These are phyloP conservation scores for Phytophthora chlamydospora DNA, from an alignment of 352 stramenopile species.

Conservation along the genomic window DNA sequence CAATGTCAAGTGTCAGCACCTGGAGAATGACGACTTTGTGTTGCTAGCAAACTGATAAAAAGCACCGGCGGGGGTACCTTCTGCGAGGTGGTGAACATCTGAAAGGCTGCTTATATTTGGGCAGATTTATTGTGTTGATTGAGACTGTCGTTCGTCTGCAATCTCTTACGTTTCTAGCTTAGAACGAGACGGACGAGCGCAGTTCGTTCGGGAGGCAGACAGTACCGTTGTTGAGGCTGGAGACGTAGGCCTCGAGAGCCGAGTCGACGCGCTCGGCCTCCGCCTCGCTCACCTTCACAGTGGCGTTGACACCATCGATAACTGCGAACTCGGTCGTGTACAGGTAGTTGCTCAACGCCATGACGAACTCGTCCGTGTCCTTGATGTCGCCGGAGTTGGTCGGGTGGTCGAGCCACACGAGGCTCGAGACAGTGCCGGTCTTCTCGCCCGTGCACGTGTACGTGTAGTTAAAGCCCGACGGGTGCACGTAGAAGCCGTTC, in stretches of 20 bases:
- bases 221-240: conserved; percentile 16
- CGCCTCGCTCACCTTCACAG: conserved; percentile 46
- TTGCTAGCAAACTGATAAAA: too few species aligned
- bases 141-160: conserved; percentile 8
- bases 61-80: too few species aligned
- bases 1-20: too few species aligned
- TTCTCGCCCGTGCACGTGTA: conserved; percentile 59
- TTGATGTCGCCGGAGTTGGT: conserved; percentile 50
- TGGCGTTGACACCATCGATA: conserved; percentile 41
- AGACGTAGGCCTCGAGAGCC: conserved; percentile 52
- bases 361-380: conserved; percentile 64
- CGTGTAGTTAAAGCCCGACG: conserved; percentile 69
- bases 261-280: conserved; percentile 59
- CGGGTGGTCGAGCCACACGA: conserved; percentile 68
- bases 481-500: conserved; percentile 75
- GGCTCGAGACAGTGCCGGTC: conserved; percentile 44
- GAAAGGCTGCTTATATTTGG: conserved; percentile 27
- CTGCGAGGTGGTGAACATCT: too few species aligned
- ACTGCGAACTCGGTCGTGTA: conserved; percentile 59
- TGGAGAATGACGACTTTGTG: too few species aligned
- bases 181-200: conserved; percentile 36
- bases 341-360: conserved; percentile 63
- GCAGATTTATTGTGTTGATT: conserved; percentile 25
- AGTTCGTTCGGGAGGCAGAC: conserved; percentile 33
- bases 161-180: conserved; percentile 9